Evolutionary conservation across 345 rosid species (phyloP), one percentile per base, ranked within the genome.

Genomic region (Carallia brachiata): DNA sequence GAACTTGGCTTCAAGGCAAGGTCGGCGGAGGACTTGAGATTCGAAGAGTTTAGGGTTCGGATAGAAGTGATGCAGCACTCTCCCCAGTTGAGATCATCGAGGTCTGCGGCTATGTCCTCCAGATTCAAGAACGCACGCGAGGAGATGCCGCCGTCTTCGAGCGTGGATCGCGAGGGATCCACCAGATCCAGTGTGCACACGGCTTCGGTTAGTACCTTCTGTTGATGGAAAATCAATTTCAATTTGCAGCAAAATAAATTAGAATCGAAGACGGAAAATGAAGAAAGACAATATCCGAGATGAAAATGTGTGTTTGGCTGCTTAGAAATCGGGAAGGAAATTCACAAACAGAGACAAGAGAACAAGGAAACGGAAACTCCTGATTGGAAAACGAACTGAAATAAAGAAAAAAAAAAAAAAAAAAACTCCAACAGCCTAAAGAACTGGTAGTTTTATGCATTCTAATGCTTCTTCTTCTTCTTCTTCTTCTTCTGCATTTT

Each of bases 141-240:
- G 3, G 83, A 73, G 17, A 77, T 64, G 10, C 27, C 67, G 62
- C 57, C 53, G 23, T 80, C 80, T 18, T 61, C 52, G 68, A 87
- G 70, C n/a, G 90, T 87, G 62, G 88, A 84, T 19, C 90, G 86
- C 12, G 81, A 77, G 13, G 84, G 88, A 78, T 83, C 80, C 27
- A 78, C 73, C 66, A 87, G 80, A 36, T 74, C 81, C 9, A 84
- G 23, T 27, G 75, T 6, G 27, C 71, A 67, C 57, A 83, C 40
- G 31, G 85, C 87, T 8, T 84, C 83, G 15, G 13, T 44, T 39
- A 83, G 13, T 55, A 23, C 78, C 63, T 74, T 75, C 88, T 86
- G 73, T 19, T 56, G 15, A 7, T 27, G 15, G 32, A 13, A 10
- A 44, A 7, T 2, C 61, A 39, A 37, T 47, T 61, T 0, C 63